These are phyloP conservation scores for Trichoderma asperellum DNA, from an alignment of 2,329 filamentous ascomycete species.

Conservation along the genomic window DNA sequence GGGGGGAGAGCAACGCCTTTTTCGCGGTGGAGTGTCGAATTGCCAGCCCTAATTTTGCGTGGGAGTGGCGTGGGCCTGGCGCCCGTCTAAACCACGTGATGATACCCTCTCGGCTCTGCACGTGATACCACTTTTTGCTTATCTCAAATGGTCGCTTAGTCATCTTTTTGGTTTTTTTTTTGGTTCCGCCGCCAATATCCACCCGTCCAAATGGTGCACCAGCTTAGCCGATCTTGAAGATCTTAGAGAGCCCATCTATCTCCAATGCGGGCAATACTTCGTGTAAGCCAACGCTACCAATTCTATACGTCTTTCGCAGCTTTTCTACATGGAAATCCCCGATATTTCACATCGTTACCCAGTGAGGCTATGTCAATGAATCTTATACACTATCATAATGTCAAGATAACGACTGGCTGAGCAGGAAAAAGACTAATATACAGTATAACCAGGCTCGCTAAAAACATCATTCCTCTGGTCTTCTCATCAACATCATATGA, in stretches of 20 bases:
- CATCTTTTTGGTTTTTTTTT: background rate
- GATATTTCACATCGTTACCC: background rate
- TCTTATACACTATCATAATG: background rate
- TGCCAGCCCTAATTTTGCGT: constrained; percentile 44
- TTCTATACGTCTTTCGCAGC: background rate
- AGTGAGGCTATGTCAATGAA: background rate
- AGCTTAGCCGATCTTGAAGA: background rate
- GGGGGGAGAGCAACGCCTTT: constrained; percentile 36
- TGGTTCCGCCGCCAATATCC: background rate
- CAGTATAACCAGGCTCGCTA: background rate
- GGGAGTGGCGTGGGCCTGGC: constrained; percentile 33
- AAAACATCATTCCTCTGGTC: background rate
- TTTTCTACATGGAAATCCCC: background rate
- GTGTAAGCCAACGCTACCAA: background rate
- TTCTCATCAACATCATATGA: constrained; percentile 1
- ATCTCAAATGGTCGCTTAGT: background rate
- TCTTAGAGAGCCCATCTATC: background rate
- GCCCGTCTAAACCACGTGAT: constrained; percentile 40
- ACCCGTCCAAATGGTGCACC: background rate
- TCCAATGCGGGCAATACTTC: background rate
- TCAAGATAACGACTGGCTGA: constrained; percentile 12
- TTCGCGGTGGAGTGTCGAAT: constrained; percentile 45
- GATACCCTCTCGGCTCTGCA: constrained; percentile 32
- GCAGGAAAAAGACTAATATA: constrained; percentile 3
- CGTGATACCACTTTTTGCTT: constrained; percentile 11